Conservation (phyloP, 352 stramenopile genomes). For the Phytophthora idaei region DNA sequence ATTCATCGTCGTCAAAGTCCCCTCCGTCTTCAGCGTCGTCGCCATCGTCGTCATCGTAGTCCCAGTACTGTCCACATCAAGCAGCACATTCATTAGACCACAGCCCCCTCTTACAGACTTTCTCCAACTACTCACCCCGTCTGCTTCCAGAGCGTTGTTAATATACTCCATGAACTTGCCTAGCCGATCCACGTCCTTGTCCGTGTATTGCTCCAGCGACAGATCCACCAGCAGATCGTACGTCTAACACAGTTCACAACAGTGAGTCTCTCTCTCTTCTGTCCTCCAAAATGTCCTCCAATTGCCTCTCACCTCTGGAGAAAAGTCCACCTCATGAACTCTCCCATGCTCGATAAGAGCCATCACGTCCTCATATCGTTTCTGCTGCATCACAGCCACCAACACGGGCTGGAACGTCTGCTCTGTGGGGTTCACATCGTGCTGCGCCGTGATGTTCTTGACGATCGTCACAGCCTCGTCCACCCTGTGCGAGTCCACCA, state of each 20-base stretch:
- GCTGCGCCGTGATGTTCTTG: slow-evolving; percentile 37
- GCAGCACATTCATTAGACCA: neutral
- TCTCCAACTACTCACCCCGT: slow-evolving; percentile 40
- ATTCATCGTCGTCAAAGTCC: slow-evolving; percentile 47
- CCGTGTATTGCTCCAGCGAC: slow-evolving; percentile 44
- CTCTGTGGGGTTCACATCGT: slow-evolving; percentile 59
- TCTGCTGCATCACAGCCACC: slow-evolving; percentile 49
- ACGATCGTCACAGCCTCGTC: slow-evolving; percentile 55
- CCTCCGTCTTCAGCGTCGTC: slow-evolving; percentile 30
- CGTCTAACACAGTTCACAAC: slow-evolving; percentile 38
- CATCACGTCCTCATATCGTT: slow-evolving; percentile 54
- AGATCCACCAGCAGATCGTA: slow-evolving; percentile 72
- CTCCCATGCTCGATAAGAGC: slow-evolving; percentile 60
- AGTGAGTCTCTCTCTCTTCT: neutral
- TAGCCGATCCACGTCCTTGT: slow-evolving; percentile 48
- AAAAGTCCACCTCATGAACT: slow-evolving; percentile 56
- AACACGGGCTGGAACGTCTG: slow-evolving; percentile 60
- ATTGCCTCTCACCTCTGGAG: slow-evolving; percentile 42
- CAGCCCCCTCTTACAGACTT: neutral
- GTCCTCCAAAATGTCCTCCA: neutral
- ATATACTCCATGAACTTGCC: slow-evolving; percentile 68
- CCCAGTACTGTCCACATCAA: slow-evolving; percentile 21
- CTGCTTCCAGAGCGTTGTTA: slow-evolving; percentile 54
- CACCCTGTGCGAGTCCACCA: slow-evolving; percentile 47
- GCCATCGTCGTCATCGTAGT: slow-evolving; percentile 24